Conservation (phyloP, 805 yeast species). For the Lachancea sp. region DNA sequence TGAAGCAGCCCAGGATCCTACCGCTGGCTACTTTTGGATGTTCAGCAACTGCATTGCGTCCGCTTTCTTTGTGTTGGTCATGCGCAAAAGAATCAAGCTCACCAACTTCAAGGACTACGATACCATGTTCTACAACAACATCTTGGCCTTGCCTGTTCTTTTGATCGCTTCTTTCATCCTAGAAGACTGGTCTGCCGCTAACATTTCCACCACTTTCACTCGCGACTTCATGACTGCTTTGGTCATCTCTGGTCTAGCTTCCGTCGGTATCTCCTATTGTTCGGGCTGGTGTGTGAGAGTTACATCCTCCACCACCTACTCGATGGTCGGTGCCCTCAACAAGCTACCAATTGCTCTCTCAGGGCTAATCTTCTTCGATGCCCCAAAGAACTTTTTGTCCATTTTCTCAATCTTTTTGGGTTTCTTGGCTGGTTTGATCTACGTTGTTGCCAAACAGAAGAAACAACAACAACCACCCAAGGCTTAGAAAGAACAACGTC, state of each 20-base stretch:
- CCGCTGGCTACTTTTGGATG: slow-evolving; percentile 96
- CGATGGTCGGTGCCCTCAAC: slow-evolving; percentile 99
- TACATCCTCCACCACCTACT: slow-evolving; percentile 95
- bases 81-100: slow-evolving; percentile 97
- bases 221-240: slow-evolving; percentile 67
- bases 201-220: slow-evolving; percentile 68
- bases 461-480: slow-evolving; percentile 36
- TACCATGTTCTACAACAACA: slow-evolving; percentile 97
- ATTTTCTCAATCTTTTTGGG: slow-evolving; percentile 89
- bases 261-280: slow-evolving; percentile 96
- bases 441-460: slow-evolving; percentile 91
- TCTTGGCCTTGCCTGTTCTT: slow-evolving; percentile 86
- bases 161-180: slow-evolving; percentile 64
- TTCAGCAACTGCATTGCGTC: slow-evolving; percentile 87
- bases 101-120: slow-evolving; percentile 95
- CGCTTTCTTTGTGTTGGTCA: slow-evolving; percentile 85
- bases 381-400: slow-evolving; percentile 88
- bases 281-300: slow-evolving; percentile 99
- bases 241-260: slow-evolving; percentile 87
- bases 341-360: slow-evolving; percentile 95
- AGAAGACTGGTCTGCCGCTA: slow-evolving; percentile 90
- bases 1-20: slow-evolving; percentile 33
- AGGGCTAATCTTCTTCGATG: slow-evolving; percentile 91
- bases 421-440: slow-evolving; percentile 90
- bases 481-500: neutral